These are phyloP conservation scores for Haematococcus lacustris DNA, from an alignment of 139 green algal genomes.

Conservation along the genomic window DNA sequence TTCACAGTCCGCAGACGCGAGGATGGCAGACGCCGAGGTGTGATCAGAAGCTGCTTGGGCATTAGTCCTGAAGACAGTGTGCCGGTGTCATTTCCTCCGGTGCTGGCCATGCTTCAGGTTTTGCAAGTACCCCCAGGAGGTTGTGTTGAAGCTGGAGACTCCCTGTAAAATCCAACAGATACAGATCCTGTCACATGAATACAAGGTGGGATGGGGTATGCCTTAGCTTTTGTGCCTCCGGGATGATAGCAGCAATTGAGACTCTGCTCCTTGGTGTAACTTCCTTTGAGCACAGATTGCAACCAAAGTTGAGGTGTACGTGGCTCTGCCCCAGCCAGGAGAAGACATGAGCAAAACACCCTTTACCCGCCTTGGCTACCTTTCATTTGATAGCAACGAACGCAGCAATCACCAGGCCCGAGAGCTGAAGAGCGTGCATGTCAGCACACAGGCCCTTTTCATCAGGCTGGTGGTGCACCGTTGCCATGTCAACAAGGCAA, in stretches of 20 bases:
- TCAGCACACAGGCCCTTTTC: constrained; percentile 41
- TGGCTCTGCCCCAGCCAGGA: constrained; percentile 31
- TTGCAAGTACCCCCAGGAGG: constrained; percentile 77
- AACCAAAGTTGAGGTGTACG: constrained; percentile 73
- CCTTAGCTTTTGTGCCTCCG: no score
- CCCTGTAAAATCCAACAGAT: constrained; percentile 72
- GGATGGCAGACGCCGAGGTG: constrained; percentile 80
- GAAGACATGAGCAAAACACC: constrained; percentile 19
- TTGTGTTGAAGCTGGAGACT: constrained; percentile 64
- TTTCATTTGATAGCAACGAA: constrained; percentile 88
- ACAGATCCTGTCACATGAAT: constrained; percentile 88
- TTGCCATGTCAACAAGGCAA: constrained; percentile 85
- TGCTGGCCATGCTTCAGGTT: constrained; percentile 44
- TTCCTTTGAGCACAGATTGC: no score
- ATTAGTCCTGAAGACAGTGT: not conserved
- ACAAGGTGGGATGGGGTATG: constrained; percentile 84
- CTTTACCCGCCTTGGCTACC: constrained; percentile 74
- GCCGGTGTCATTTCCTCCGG: not conserved
- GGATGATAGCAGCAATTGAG: not conserved
- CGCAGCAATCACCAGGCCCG: constrained; percentile 57
- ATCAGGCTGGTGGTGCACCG: constrained; percentile 69
- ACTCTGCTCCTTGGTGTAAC: not conserved
- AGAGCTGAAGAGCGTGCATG: constrained; percentile 81
- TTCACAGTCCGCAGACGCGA: constrained; percentile 63
- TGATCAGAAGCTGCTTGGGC: not conserved